A percentile compares a stretch with the other conserved stretches of the same genome.
phyloP scores from a whole-genome alignment of 352 stramenopile genomes.

The Stephanocyclus meneghinianus region DNA sequence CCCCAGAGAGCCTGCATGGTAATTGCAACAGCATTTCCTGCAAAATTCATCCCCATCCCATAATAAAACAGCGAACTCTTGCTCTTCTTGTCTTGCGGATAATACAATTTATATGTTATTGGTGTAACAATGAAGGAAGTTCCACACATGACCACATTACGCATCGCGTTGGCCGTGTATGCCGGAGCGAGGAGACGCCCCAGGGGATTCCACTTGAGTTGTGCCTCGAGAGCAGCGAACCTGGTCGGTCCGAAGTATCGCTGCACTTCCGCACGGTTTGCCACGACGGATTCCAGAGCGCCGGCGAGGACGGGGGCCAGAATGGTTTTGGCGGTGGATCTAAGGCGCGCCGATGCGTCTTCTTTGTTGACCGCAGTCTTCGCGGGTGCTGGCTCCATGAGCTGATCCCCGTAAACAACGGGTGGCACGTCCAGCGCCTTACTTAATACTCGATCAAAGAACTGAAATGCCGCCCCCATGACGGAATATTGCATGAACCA shows the following conservation, averaged over 20 bases:
- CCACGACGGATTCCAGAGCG: slow-evolving; percentile 64
- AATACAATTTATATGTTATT: slow-evolving; percentile 73
- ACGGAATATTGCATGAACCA: slow-evolving; percentile 81
- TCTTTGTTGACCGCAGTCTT: background rate
- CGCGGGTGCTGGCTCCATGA: slow-evolving; percentile 58
- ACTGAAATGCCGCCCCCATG: slow-evolving; percentile 78
- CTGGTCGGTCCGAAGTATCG: slow-evolving; percentile 63
- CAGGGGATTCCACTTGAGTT: slow-evolving; percentile 44
- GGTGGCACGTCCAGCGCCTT: slow-evolving; percentile 50
- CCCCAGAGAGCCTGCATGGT: slow-evolving; percentile 80
- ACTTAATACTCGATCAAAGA: slow-evolving; percentile 66
- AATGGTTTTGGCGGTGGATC: slow-evolving; percentile 50
- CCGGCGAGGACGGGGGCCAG: slow-evolving; percentile 60
- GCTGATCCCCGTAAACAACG: slow-evolving; percentile 70
- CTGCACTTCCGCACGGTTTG: slow-evolving; percentile 77
- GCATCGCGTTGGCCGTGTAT: slow-evolving; percentile 56
- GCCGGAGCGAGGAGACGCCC: slow-evolving; percentile 50
- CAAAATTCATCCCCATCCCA: slow-evolving; percentile 77
- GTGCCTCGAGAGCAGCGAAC: slow-evolving; percentile 62
- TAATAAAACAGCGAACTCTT: slow-evolving; percentile 70
- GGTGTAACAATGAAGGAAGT: slow-evolving; percentile 75
- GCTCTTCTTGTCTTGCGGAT: slow-evolving; percentile 71
- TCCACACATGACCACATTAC: slow-evolving; percentile 79
- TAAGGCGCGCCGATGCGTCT: slow-evolving; percentile 32
- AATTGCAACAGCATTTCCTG: slow-evolving; percentile 74